Evolutionary conservation across 2,329 filamentous ascomycete species (phyloP), one percentile per base, ranked within the genome.

Genomic region (Talaromyces amestolkiae): DNA sequence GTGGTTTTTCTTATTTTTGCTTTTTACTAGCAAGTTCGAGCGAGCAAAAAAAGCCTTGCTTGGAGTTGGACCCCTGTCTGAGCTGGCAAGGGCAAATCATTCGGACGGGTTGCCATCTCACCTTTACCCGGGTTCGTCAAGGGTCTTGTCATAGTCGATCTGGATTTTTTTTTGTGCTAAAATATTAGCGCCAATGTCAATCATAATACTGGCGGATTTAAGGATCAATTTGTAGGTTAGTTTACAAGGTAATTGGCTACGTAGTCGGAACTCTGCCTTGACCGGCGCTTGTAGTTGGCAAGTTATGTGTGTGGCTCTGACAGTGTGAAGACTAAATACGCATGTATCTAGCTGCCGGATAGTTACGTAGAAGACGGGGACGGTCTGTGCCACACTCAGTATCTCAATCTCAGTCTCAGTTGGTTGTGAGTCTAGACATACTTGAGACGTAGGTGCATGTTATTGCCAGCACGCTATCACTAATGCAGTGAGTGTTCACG

Each of bases 71-170:
- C 53, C 53, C n/a, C 53, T 56, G 33, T 39, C 53, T 15, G 27
- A 31, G 31, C 17, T 33, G 10, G 11, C 5, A 6, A 49, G n/a
- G 47, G 15, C 33, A 27, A 39, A 19, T 51, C 31, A 61, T 51
- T 51, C 19, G 59, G 6, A 61, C 19, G 59, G 58, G 6, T 10
- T 35, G 31, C 31, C 31, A 24, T 24, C 17, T 17, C n/a, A 51
- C n/a, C 17, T 39, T 51, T 8, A 27, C 60, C 60, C 60, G 60
- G 47, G 45, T 49, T 19, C 27, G n/a, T 61, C 35, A 61, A 61
- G n/a, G 33, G 24, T 51, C 59, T n/a, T n/a, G n/a, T 47, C 43
- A 35, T 33, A 43, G 27, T 31, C 35, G 35, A 62, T 62, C 60
- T 53, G 31, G 17, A 3, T 17, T 9, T 22, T 37, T 37, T 22